Base-by-base conservation (phyloP, 2,329 filamentous ascomycete genomes). In the Cryphonectria radicalis region DNA sequence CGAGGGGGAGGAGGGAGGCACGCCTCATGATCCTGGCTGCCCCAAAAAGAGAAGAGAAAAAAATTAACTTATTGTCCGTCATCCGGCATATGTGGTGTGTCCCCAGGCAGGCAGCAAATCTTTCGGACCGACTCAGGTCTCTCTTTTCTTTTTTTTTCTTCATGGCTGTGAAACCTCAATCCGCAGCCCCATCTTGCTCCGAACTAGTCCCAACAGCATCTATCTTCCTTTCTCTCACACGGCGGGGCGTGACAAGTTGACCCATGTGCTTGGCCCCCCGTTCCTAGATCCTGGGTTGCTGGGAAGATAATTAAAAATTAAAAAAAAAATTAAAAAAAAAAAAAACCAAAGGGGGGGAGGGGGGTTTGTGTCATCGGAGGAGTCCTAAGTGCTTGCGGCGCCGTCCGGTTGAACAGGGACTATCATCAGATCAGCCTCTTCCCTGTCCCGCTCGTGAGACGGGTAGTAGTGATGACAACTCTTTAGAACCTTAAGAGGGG, bases 81-180 rank as follows among this genome's bases (percentile, higher is more conserved):
- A 22, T 17, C 62, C 40, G n/a, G 62, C 62, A 46, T 28, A 46
- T 28, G 62, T 42, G n/a, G n/a, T 40, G 19, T 50, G 46, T 22
- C 19, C 43, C 43, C 43, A 46, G 43, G 46, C 62, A 64, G 62
- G 40, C 62, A 43, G 37, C 62, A 46, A 32, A 32, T 64, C n/a
- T n/a, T 46, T 64, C 55, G 55, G 55, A 32, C 55, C 55, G 55
- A 59, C 25, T 32, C 55, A 32, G 25, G 46, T 22, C 6, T 19
- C 37, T 40, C 11, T 40, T 11, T 40, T 11, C 10, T 40, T 37
- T 4, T 37, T 10, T 37, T 37, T 10, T 28, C 7, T 28, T 19
- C 28, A 35, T 59, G 55, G 25, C 28, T 32, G 25, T 59, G 55
- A 59, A 59, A 59, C 55, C 13, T 32, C 55, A 28, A 8, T 59